Evolutionary conservation across 441 rosid species (phyloP), one percentile per base, ranked within the genome.

Genomic region (Gossypium aridum): DNA sequence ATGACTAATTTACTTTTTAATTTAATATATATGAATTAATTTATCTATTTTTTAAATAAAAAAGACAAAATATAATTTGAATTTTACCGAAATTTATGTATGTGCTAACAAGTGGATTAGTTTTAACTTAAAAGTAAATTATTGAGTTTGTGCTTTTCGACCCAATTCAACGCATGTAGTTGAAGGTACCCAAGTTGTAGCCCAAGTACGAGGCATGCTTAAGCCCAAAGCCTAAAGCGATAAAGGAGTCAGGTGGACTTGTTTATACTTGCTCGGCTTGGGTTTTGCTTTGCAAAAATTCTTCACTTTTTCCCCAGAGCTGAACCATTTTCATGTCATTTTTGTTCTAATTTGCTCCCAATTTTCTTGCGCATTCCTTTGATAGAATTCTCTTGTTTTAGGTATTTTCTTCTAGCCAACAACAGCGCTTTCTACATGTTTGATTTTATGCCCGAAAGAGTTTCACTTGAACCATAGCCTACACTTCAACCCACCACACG

Each of bases 401-500:
- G 71, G 6, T 0, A 0, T 3, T 2, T 31, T 53, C 10, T 70
- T 4, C 8, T 25, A 53, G 25, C 62, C 19, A 10, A 31, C 26
- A 13, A 16, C 7, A 16, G 47, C 12, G 49, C 47, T 28, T 4
- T 9, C 26, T 26, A 53, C 26, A 10, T 70, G 73, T 70, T 70
- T 70, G 73, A 70, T 54, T 70, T 70, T 28, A 70, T 53, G 47
- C 62, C 49, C 17, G 10, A 70, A 28, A 34, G 47, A 28, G 59
- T 54, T 53, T 53, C 4, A 14, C 13, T 51, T 68, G 43, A 0
- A 16, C 60, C 3, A 13, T 68, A 51, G 51, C 22, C 23, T 68
- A 14, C 2, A 3, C 22, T 49, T 49, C 37, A 26, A 26, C 43
- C 7, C 10, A 5, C 7, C 37, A 49, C 43, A 3, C 37, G 10